Evolutionary conservation across 176 grass and related monocot genomes (phyloP).

Genomic region (Elaeis guineensis): DNA sequence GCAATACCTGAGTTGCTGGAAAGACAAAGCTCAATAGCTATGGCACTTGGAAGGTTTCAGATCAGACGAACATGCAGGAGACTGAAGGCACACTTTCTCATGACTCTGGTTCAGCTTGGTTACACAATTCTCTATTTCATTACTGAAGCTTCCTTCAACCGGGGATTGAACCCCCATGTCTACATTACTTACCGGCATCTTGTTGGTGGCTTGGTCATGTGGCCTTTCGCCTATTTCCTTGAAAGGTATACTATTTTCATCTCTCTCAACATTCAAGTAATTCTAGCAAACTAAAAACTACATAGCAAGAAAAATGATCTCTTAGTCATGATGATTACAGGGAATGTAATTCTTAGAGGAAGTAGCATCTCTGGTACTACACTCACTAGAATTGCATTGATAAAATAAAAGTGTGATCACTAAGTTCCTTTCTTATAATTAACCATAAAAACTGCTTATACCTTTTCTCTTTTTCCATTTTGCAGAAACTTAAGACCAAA

Average conservation of each 20-base stretch:
- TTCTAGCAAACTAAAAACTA: too few relatives aligned
- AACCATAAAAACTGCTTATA: background rate
- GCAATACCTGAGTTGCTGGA: too few relatives aligned
- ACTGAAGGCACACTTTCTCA: conserved; percentile 64
- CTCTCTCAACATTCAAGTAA: background rate
- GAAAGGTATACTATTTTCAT: conserved; percentile 50
- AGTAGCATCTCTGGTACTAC: background rate
- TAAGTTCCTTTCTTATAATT: background rate
- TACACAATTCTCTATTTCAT: conserved; percentile 94
- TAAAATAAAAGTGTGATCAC: background rate
- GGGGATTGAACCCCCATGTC: conserved; percentile 63
- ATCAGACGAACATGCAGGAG: conserved; percentile 10
- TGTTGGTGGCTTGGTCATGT: conserved; percentile 40
- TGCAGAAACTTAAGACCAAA: conserved; percentile 59
- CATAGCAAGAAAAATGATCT: too few relatives aligned
- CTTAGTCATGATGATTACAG: too few relatives aligned
- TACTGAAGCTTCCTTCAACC: conserved; percentile 65
- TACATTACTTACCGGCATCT: conserved; percentile 79
- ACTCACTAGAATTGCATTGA: background rate
- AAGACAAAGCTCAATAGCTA: background rate
- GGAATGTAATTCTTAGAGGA: too few relatives aligned
- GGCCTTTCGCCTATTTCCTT: conserved; percentile 68
- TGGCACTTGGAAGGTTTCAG: background rate
- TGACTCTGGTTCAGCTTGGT: conserved; percentile 59
- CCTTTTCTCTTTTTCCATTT: background rate